Base-by-base conservation (phyloP, 2,329 filamentous ascomycete species). In the Orbilia ellipsospora region DNA sequence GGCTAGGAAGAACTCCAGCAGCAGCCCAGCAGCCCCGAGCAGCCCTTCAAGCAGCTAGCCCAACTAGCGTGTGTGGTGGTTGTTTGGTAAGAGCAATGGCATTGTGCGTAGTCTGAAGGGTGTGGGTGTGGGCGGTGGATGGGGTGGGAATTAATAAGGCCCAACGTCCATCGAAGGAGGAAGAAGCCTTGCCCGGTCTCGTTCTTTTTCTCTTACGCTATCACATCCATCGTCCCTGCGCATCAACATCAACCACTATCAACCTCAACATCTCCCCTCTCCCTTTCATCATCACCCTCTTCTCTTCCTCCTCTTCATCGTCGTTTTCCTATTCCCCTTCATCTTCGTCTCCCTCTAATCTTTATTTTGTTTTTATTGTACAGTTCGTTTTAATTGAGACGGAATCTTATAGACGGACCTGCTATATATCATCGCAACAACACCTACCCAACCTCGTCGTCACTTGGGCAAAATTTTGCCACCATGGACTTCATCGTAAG, bases 401-500 rank as follows among this genome's bases (percentile, higher is more conserved):
- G 5, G 45, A 61, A 28, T 52, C 36, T 31, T 6, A 26, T 56
- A 23, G 50, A 64, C 61, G 23, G 20, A 18, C 40, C 59, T 57
- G 52, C 44, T 18, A 15, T 48, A 48, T 18, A 48, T 48, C 44
- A 56, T 50, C 23, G 59, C 57, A 70, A 70, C 65, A 69, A 61
- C 56, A 68, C 44, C 28, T 1, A 3, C 61, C 51, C 31, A 6
- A 18, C 55, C 56, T 23, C 31, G 31, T 36, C 31, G 31, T 36
- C 31, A 36, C 31, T 36, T 36, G 31, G 42, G 69, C 56, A 63
- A 23, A 59, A 65, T 31, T 67, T 60, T 63, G 65, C 64, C 74
- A 66, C 60, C 44, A 78, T 78, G 77, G 75, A 78, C 60, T 78
- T 78, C 59, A 78, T 77, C 36, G 77, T 78, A 68, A 77, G 77